A percentile compares a stretch with the other conserved stretches of the same genome.
These are phyloP conservation scores for Daldinia caldariorum DNA, from an alignment of 495 filamentous ascomycete species.

Conservation along the genomic window DNA sequence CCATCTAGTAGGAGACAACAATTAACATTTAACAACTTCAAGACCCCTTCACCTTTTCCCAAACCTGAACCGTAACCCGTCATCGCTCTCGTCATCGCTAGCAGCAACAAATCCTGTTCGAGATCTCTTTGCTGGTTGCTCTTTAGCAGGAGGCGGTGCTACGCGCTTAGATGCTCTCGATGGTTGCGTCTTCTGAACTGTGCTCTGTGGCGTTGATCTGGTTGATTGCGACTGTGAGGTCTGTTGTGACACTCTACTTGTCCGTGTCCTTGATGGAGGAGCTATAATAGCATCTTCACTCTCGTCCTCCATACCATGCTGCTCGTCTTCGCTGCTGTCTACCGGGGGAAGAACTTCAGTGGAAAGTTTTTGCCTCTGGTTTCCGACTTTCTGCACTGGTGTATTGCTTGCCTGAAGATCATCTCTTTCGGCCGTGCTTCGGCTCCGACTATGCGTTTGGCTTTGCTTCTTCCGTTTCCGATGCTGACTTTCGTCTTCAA, in stretches of 20 bases:
- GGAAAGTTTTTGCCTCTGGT: slow-evolving; percentile 17
- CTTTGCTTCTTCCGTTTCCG: slow-evolving; percentile 44
- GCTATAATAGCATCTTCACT: slow-evolving; percentile 34
- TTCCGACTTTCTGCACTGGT: slow-evolving; percentile 10
- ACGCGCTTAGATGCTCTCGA: slow-evolving; percentile 52
- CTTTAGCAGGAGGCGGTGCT: slow-evolving; percentile 47
- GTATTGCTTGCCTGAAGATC: not conserved
- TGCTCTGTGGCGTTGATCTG: slow-evolving; percentile 49
- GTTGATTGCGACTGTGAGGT: slow-evolving; percentile 49
- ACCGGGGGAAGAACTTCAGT: slow-evolving; percentile 33
- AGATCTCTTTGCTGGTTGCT: slow-evolving; percentile 57
- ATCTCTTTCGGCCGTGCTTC: slow-evolving; percentile 32
- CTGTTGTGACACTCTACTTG: slow-evolving; percentile 36
- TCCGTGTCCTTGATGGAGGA: slow-evolving; percentile 38
- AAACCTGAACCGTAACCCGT: slow-evolving; percentile 68
- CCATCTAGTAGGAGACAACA: not conserved
- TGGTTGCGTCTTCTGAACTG: slow-evolving; percentile 32
- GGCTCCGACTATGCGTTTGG: slow-evolving; percentile 42
- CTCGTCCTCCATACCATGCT: slow-evolving; percentile 34
- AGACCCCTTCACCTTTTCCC: slow-evolving; percentile 55
- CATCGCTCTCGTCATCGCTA: slow-evolving; percentile 60
- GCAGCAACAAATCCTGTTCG: slow-evolving; percentile 47
- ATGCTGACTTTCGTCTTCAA: slow-evolving; percentile 56
- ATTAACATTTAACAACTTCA: not conserved
- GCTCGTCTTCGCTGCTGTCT: slow-evolving; percentile 55